Evolutionary conservation across 257 asterid species (phyloP).

Genomic region (Cordia subcordata): DNA sequence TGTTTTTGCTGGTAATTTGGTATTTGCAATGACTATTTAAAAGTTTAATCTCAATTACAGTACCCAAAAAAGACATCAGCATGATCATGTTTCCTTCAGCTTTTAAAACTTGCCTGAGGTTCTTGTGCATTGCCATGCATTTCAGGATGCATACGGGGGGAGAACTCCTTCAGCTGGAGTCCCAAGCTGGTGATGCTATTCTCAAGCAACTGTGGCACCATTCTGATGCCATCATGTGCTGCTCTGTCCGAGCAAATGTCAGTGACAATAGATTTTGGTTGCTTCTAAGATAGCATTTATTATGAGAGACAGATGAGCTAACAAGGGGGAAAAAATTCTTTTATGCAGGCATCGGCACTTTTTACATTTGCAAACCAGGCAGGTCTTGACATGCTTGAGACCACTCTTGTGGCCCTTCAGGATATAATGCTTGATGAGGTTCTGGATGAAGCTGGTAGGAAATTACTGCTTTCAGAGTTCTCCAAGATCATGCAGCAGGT

Average conservation of each 20-base stretch:
- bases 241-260: conserved; percentile 83
- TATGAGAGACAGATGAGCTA: not conserved
- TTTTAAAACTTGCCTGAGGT: not conserved
- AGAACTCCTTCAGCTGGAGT: conserved; percentile 52
- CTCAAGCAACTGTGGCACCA: conserved; percentile 92
- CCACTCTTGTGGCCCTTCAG: conserved; percentile 88
- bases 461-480: conserved; percentile 72
- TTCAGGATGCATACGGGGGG: conserved; percentile 72
- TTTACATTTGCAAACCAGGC: conserved; percentile 95
- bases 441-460: conserved; percentile 84
- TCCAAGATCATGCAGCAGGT: conserved; percentile 98
- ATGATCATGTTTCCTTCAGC: too few species aligned
- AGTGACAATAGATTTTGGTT: conserved; percentile 16
- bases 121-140: not conserved
- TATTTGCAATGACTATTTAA: too few species aligned
- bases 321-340: not conserved
- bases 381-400: conserved; percentile 96
- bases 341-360: conserved; percentile 80
- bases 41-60: too few species aligned
- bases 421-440: conserved; percentile 90
- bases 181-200: conserved; percentile 61
- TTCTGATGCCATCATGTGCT: conserved; percentile 89
- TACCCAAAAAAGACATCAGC: too few species aligned
- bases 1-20: too few species aligned
- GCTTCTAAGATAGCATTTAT: too few species aligned